Evolutionary conservation across 768 basidiomycete species (phyloP).

Genomic region (Kwoniella botswanensis): DNA sequence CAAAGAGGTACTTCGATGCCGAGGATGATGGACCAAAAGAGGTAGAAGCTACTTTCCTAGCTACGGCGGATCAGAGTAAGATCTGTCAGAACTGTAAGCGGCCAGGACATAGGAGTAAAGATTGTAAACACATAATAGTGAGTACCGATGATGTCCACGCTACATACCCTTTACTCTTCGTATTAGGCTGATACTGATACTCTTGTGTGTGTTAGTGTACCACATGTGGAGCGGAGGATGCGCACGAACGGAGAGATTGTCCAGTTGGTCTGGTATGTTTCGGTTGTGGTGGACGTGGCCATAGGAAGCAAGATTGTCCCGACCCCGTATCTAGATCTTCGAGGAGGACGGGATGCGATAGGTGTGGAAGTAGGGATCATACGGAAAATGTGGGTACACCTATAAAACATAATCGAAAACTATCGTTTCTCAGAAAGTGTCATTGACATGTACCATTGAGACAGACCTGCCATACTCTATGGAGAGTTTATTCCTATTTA

Average conservation of each 20-base stretch:
- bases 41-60: slow-evolving; percentile 47
- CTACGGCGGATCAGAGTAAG: slow-evolving; percentile 45
- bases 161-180: not conserved
- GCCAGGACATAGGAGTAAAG: slow-evolving; percentile 42
- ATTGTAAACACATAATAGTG: slow-evolving; percentile 45
- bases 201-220: slow-evolving; percentile 26
- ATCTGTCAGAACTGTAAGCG: slow-evolving; percentile 46
- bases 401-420: not conserved
- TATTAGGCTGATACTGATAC: too few relatives aligned
- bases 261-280: slow-evolving; percentile 50
- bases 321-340: slow-evolving; percentile 32
- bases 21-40: slow-evolving; percentile 25
- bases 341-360: slow-evolving; percentile 40
- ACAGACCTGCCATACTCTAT: slow-evolving; percentile 46
- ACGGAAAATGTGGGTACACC: slow-evolving; percentile 39
- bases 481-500: slow-evolving; percentile 47
- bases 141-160: slow-evolving; percentile 3
- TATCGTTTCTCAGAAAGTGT: not conserved
- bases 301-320: slow-evolving; percentile 44
- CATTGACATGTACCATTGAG: not conserved
- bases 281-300: slow-evolving; percentile 46
- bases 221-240: slow-evolving; percentile 48
- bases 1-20: slow-evolving; percentile 43
- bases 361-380: slow-evolving; percentile 48
- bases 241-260: slow-evolving; percentile 48